Percentiles rank a stretch among this genome's conserved stretches.
Evolutionary conservation across 2,329 filamentous ascomycete species (phyloP).

Genomic region (Botrytis squamosa): DNA sequence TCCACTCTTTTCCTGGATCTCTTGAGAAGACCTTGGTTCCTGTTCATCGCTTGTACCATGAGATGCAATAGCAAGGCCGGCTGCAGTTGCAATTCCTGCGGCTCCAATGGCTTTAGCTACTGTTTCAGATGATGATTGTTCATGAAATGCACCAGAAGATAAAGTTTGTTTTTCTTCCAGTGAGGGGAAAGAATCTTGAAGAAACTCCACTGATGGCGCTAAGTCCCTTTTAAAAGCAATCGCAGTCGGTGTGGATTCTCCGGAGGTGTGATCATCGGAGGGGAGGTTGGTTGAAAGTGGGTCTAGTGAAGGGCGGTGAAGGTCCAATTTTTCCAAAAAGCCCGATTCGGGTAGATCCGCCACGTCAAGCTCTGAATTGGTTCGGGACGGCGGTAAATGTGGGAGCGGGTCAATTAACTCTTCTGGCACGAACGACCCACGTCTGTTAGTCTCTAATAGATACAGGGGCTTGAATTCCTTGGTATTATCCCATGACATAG

Average conservation of each 20-base stretch:
- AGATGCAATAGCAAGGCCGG: conserved; percentile 29
- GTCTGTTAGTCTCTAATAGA: conserved; percentile 61
- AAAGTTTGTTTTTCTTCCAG: conserved; percentile 5
- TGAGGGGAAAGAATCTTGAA: conserved; percentile 18
- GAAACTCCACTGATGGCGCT: conserved; percentile 19
- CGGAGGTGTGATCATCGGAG: conserved; percentile 55
- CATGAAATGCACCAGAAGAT: conserved; percentile 14
- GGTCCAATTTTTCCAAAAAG: conserved; percentile 12
- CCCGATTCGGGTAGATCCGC: conserved; percentile 19
- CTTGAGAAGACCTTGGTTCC: conserved; percentile 43
- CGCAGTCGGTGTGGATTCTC: conserved; percentile 68
- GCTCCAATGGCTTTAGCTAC: conserved; percentile 26
- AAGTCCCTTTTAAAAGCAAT: conserved; percentile 37
- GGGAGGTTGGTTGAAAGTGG: conserved; percentile 40
- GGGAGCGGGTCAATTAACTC: conserved; percentile 44
- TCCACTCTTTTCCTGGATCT: conserved; percentile 28
- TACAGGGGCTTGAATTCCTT: conserved; percentile 79
- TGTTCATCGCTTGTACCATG: conserved; percentile 39
- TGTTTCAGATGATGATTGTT: conserved; percentile 24
- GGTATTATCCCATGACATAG: conserved; percentile 60
- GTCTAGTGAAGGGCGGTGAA: conserved; percentile 22
- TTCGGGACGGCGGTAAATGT: conserved; percentile 51
- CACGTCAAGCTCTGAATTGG: conserved; percentile 42
- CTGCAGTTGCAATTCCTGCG: conserved; percentile 25
- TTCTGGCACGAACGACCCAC: conserved; percentile 28